phyloP scores from a whole-genome alignment of 208 protist species.

The Trypanosoma mega region DNA sequence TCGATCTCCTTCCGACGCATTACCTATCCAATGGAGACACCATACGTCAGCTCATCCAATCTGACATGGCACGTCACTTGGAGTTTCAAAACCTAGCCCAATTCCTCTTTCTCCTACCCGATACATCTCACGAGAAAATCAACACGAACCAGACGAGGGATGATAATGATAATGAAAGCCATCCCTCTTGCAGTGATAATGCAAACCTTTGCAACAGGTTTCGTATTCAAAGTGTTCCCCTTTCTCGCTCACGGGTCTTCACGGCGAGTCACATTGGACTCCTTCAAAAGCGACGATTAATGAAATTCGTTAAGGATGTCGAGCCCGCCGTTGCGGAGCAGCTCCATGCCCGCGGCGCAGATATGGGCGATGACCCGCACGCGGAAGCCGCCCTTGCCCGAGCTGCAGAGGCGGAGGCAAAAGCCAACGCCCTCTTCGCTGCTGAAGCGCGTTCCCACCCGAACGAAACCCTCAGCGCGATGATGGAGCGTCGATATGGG shows the following conservation, averaged over 20 bases:
- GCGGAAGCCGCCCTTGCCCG: conserved; percentile 2
- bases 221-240: conserved; percentile 53
- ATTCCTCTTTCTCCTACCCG: conserved; percentile 44
- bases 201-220: too few relatives aligned
- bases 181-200: too few relatives aligned
- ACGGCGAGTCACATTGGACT: conserved; percentile 42
- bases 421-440: conserved; percentile 16
- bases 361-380: conserved; percentile 42
- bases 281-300: conserved; percentile 91
- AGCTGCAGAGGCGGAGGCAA: conserved; percentile 21
- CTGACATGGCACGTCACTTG: conserved; percentile 55
- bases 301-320: conserved; percentile 90
- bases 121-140: conserved; percentile 5
- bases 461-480: conserved; percentile 32
- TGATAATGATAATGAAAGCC: conserved; percentile 23
- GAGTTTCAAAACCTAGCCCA: conserved; percentile 63
- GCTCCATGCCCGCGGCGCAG: conserved; percentile 64
- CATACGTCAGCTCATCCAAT: conserved; percentile 36
- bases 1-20: conserved; percentile 69
- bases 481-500: conserved; percentile 53
- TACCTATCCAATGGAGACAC: conserved; percentile 60
- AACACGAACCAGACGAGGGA: background rate
- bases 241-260: conserved; percentile 84
- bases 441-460: conserved; percentile 18
- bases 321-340: conserved; percentile 68